These are phyloP conservation scores for Phoenix dactylifera DNA, from an alignment of 176 grass and related monocot genomes.

Conservation along the genomic window DNA sequence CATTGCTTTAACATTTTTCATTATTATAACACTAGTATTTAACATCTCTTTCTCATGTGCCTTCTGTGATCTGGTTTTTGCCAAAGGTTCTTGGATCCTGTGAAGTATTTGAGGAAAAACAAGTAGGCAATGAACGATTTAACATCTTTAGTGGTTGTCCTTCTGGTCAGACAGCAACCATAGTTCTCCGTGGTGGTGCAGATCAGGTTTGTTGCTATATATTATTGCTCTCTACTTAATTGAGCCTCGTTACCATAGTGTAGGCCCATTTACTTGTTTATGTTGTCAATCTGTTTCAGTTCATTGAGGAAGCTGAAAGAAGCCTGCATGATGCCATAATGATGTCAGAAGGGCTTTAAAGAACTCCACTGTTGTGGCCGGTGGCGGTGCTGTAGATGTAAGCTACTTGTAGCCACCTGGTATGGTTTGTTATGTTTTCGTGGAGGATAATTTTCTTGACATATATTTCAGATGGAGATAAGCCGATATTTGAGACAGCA, in stretches of 20 bases:
- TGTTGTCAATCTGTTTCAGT: constrained; percentile 29
- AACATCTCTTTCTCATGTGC: background rate
- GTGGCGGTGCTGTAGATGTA: constrained; percentile 90
- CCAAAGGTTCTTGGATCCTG: constrained; percentile 80
- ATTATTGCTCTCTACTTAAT: too few relatives aligned
- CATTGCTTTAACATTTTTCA: too few relatives aligned
- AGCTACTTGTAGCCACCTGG: background rate
- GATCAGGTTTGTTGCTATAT: constrained; percentile 49
- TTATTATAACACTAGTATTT: too few relatives aligned
- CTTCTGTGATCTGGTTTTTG: constrained; percentile 7
- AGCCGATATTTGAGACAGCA: constrained; percentile 74
- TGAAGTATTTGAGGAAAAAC: constrained; percentile 88
- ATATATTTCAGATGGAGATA: constrained; percentile 77
- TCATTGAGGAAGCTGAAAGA: constrained; percentile 98
- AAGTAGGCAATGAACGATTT: constrained; percentile 94
- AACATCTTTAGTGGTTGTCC: constrained; percentile 91
- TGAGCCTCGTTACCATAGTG: too few relatives aligned
- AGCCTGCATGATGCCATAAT: constrained; percentile 96
- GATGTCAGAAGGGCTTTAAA: constrained; percentile 93
- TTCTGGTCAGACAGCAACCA: constrained; percentile 84
- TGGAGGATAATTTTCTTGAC: constrained; percentile 7
- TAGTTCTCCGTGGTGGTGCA: constrained; percentile 91
- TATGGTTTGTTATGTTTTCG: background rate
- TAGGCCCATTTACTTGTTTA: constrained; percentile 4
- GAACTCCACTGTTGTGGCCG: constrained; percentile 92